Base-by-base conservation (phyloP, 768 basidiomycete genomes). In the Pleurotus ostreatus region DNA sequence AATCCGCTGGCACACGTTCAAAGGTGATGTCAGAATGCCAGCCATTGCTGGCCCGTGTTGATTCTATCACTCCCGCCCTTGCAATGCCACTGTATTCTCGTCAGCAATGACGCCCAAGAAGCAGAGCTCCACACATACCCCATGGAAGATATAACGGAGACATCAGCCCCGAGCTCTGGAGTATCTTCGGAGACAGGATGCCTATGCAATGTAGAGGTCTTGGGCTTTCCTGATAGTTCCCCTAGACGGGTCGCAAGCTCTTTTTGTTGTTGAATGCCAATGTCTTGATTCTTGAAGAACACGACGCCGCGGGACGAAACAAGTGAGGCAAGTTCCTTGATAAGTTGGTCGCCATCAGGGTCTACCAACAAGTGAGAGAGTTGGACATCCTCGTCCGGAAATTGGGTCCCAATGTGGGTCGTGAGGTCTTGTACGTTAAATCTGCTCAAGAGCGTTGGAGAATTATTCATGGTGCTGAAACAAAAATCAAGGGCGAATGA, bases 21-120 rank as follows among this genome's bases (percentile, higher is more conserved):
- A 85, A 87, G 1, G 82, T 79, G 60, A 85, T 82, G 64, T 83
- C 82, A 0, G 80, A 65, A 62, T 84, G 82, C 82, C 78, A 80
- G 4, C 76, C 75, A 26, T 62, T 66, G 59, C 74, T 76, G 15
- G 77, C 77, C 16, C 75, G 72, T n/a, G 62, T 63, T 18, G 59
- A 65, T 23, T 61, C 58, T n/a, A 62, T 59, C 44, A 60, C 65
- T 12, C 71, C 73, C 0, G 72, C 72, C 15, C 69, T 66, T 12
- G 73, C 66, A 59, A 75, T 75, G 3, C 76, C 78, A 3, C 77
- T 77, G 46, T 2, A 6, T 1, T 5, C 30, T 11, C 9, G 26
- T 45, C 38, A 39, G 46, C 16, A 45, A n/a, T 11, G 30, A 55
- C 41, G 3, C n/a, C 25, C 11, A 15, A 2, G 26, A 6, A 20